These are phyloP conservation scores for Lentinula sp. DNA, from an alignment of 768 basidiomycete genomes.

Conservation along the genomic window DNA sequence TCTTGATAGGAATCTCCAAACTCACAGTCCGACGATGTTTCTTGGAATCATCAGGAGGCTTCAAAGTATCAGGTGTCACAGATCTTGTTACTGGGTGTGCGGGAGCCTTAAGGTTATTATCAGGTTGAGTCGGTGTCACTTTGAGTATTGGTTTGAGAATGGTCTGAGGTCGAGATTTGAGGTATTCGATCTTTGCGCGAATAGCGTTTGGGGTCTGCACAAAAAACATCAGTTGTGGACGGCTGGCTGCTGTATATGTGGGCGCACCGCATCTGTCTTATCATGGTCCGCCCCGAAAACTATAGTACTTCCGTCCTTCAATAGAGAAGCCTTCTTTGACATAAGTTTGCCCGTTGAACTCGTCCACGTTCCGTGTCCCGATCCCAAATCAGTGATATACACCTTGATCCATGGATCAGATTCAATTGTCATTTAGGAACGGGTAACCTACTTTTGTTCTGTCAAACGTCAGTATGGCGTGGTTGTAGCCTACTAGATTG, in stretches of 20 bases:
- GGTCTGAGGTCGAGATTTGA: background rate
- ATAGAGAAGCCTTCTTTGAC: constrained; percentile 1
- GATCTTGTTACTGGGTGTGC: background rate
- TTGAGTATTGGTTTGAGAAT: background rate
- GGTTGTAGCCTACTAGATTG: background rate
- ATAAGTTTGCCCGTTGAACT: constrained; percentile 9
- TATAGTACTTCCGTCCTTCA: constrained; percentile 12
- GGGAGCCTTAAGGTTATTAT: background rate
- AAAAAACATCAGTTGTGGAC: background rate
- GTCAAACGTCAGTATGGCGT: constrained; percentile 9
- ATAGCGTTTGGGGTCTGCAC: constrained; percentile 9
- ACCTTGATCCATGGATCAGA: constrained; percentile 4
- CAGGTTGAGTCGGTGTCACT: background rate
- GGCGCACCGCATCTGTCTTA: background rate
- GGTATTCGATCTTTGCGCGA: constrained; percentile 8
- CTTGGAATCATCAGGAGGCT: background rate
- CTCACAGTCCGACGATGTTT: constrained; percentile 4
- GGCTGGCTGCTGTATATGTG: background rate
- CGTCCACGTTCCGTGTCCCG: constrained; percentile 9
- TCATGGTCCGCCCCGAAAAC: constrained; percentile 11
- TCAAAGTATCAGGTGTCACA: background rate
- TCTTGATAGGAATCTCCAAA: background rate
- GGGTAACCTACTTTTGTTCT: constrained; percentile 7
- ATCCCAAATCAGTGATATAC: constrained; percentile 10
- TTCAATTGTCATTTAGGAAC: background rate